These are phyloP conservation scores for Apiospora sp. DNA, from an alignment of 2,329 filamentous ascomycete genomes.

Conservation along the genomic window DNA sequence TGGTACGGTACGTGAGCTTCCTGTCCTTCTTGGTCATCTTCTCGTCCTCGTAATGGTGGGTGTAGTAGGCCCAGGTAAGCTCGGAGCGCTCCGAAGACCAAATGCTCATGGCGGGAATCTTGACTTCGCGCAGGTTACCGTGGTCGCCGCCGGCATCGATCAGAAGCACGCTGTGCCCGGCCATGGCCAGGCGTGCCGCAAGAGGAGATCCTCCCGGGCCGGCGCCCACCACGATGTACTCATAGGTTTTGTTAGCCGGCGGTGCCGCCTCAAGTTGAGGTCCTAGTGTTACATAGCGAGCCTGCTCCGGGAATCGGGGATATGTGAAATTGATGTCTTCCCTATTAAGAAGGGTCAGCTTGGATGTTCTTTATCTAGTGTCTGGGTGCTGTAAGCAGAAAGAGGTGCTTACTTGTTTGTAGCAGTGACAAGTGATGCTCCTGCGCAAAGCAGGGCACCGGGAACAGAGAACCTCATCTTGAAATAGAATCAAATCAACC, in stretches of 20 bases:
- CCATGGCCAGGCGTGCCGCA: constrained; percentile 58
- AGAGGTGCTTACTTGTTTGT: not conserved
- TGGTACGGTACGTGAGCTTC: constrained; percentile 54
- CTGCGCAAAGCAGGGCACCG: not conserved
- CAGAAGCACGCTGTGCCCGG: constrained; percentile 60
- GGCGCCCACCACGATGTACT: constrained; percentile 57
- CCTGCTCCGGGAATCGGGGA: constrained; percentile 5
- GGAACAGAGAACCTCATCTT: not conserved
- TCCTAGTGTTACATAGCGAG: not conserved
- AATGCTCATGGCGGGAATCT: constrained; percentile 56
- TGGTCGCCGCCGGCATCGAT: constrained; percentile 65
- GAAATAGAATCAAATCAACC: not conserved
- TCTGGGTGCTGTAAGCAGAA: not conserved
- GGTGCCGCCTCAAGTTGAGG: not conserved
- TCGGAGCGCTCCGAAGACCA: constrained; percentile 53
- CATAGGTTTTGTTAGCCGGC: constrained; percentile 42
- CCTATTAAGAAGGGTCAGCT: not conserved
- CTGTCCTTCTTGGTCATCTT: constrained; percentile 48
- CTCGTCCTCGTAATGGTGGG: constrained; percentile 27
- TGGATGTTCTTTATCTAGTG: not conserved
- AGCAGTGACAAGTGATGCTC: constrained; percentile 2
- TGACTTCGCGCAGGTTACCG: constrained; percentile 48
- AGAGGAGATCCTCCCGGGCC: constrained; percentile 60
- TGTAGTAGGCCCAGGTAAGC: constrained; percentile 44
- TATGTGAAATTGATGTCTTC: constrained; percentile 18